phyloP scores from a whole-genome alignment of 202 grass and related monocot species.

The Cymbopogon flexuosus region DNA sequence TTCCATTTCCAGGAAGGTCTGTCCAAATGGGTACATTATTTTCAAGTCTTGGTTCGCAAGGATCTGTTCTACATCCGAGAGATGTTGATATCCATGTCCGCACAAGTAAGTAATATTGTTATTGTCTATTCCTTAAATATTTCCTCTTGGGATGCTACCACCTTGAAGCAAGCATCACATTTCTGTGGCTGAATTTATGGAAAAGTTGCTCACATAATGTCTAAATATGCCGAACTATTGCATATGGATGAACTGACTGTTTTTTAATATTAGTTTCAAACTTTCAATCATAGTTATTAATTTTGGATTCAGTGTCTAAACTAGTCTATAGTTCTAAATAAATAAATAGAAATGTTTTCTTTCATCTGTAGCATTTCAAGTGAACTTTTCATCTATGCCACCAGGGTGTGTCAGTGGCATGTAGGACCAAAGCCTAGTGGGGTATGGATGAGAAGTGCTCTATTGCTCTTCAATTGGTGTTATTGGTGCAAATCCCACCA shows the following conservation, averaged over 20 bases:
- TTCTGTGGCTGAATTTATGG: neutral
- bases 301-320: slow-evolving; percentile 8
- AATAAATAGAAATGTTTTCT: neutral
- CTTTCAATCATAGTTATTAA: neutral
- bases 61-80: slow-evolving; percentile 55
- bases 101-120: slow-evolving; percentile 48
- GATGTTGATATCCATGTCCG: slow-evolving; percentile 67
- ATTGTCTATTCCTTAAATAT: slow-evolving; percentile 11
- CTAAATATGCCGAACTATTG: neutral
- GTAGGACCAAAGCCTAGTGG: neutral
- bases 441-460: neutral
- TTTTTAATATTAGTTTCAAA: neutral
- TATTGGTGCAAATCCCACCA: neutral
- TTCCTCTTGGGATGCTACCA: neutral
- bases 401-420: neutral
- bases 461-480: neutral
- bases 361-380: neutral
- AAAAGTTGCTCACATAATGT: neutral
- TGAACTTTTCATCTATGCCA: neutral
- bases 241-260: slow-evolving; percentile 5
- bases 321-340: slow-evolving; percentile 10
- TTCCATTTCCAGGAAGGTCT: slow-evolving; percentile 73
- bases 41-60: slow-evolving; percentile 47
- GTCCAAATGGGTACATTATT: slow-evolving; percentile 65
- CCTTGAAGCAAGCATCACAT: neutral